These are phyloP conservation scores for Phytophthora sansomeana DNA, from an alignment of 352 stramenopile species.

Conservation along the genomic window DNA sequence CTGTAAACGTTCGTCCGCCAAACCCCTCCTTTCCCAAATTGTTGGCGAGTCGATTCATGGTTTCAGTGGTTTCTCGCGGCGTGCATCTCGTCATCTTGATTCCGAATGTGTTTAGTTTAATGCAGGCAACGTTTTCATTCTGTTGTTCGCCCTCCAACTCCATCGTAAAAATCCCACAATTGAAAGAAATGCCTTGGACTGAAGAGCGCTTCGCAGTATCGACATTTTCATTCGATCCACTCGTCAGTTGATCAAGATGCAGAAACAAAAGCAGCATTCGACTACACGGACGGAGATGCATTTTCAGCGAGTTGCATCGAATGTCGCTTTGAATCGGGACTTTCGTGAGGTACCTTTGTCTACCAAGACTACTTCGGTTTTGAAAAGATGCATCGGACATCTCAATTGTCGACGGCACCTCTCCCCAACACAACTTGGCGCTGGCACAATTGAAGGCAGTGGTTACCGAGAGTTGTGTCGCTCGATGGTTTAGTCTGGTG, in stretches of 20 bases:
- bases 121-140: conserved; percentile 5
- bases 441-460: conserved; percentile 41
- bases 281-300: conserved; percentile 34
- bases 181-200: conserved; percentile 40
- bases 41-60: conserved; percentile 44
- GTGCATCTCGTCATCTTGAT: conserved; percentile 57
- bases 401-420: conserved; percentile 20
- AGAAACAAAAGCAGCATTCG: conserved; percentile 59
- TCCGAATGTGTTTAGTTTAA: conserved; percentile 38
- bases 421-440: conserved; percentile 35
- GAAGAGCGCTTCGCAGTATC: conserved; percentile 22
- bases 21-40: conserved; percentile 18
- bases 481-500: conserved; percentile 30
- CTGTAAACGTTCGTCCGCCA: conserved; percentile 21
- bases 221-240: conserved; percentile 18
- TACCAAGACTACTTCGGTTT: conserved; percentile 33
- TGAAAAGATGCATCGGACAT: conserved; percentile 27
- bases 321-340: conserved; percentile 40
- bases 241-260: conserved; percentile 58
- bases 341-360: conserved; percentile 36
- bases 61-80: conserved; percentile 47
- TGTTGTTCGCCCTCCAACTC: conserved; percentile 13
- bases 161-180: conserved; percentile 37
- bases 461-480: conserved; percentile 37
- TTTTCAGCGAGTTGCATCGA: conserved; percentile 22